Percentiles rank a stretch among this genome's conserved stretches.
These are phyloP conservation scores for Amylocystis lapponica DNA, from an alignment of 768 basidiomycete species.

Conservation along the genomic window DNA sequence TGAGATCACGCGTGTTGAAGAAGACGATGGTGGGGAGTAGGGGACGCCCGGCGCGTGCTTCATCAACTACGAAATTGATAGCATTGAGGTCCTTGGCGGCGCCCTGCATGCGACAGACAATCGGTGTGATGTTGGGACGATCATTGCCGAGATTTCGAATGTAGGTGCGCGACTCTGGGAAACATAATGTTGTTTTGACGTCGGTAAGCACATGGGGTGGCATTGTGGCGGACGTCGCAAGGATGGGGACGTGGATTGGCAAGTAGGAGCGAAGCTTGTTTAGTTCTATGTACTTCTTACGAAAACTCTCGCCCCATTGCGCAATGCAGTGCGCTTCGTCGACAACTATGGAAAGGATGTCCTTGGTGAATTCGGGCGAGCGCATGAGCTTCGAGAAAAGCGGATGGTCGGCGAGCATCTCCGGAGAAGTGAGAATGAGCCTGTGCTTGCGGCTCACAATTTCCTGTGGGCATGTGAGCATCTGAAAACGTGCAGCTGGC, in stretches of 20 bases:
- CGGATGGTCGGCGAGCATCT: constrained; percentile 18
- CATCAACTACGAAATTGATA: constrained; percentile 9
- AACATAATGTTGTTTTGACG: constrained; percentile 8
- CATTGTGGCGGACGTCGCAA: constrained; percentile 31
- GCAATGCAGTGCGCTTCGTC: constrained; percentile 36
- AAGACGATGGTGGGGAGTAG: background rate
- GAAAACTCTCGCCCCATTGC: constrained; percentile 32
- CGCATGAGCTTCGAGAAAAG: constrained; percentile 7
- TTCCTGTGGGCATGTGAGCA: background rate
- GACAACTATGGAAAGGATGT: constrained; percentile 24
- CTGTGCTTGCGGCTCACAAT: constrained; percentile 4
- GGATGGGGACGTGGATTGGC: constrained; percentile 24
- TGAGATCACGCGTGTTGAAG: background rate
- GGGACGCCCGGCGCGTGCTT: background rate
- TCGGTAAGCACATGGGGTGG: constrained; percentile 23
- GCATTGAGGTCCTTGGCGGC: constrained; percentile 30
- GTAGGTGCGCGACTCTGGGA: background rate
- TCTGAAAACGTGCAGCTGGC: background rate
- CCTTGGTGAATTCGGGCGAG: constrained; percentile 9
- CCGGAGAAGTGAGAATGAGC: constrained; percentile 17
- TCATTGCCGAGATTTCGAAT: background rate
- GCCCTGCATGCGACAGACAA: constrained; percentile 22
- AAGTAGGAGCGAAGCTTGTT: constrained; percentile 25
- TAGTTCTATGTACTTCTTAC: constrained; percentile 24
- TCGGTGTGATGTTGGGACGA: background rate